Base-by-base conservation (phyloP, 1,284 basidiomycete species). In the Pseudozyma pruni region DNA sequence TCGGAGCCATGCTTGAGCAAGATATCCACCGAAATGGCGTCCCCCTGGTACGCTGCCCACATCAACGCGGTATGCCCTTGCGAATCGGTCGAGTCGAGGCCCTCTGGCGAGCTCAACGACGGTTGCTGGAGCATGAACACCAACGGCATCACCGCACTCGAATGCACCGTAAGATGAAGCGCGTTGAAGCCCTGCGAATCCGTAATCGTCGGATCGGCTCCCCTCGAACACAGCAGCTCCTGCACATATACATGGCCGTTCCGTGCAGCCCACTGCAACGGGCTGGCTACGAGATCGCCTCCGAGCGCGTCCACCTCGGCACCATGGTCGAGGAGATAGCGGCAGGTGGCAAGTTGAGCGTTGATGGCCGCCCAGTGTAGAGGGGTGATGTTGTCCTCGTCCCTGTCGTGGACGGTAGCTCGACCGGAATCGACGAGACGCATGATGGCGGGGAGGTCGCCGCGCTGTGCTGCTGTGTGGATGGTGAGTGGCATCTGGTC, bases 41-140 rank as follows among this genome's bases (percentile, higher is more conserved):
- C 96, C 40, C 95, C 95, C 82, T 98, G 96, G 84, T 98, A 98
- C 4, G 94, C 93, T 2, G 96, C 96, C 96, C 96, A 98, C 92
- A 98, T 97, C 50, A 99, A 87, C 0, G 92, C 87, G 0, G 95
- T 98, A 80, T 98, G 96, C 0, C 95, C 95, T 35, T 94, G 91
- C 1, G 89, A 86, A 83, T 99, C 96, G 39, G 58, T 47, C 3
- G 56, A 55, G 34, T 81, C 78, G 9, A 81, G 45, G 0, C 64
- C 64, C 20, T 52, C 48, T 1, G 45, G 46, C 2, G 69, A 55
- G 41, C 57, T 47, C 41, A 78, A 70, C 1, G 93, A 91, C 73
- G 95, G 92, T 80, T 95, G 93, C 56, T 83, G 83, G 2, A 83
- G 87, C 37, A 98, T 87, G 83, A 96, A 97, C 16, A 97, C 85